These are phyloP conservation scores for Microcos paniculata DNA, from an alignment of 345 rosid species.

Conservation along the genomic window DNA sequence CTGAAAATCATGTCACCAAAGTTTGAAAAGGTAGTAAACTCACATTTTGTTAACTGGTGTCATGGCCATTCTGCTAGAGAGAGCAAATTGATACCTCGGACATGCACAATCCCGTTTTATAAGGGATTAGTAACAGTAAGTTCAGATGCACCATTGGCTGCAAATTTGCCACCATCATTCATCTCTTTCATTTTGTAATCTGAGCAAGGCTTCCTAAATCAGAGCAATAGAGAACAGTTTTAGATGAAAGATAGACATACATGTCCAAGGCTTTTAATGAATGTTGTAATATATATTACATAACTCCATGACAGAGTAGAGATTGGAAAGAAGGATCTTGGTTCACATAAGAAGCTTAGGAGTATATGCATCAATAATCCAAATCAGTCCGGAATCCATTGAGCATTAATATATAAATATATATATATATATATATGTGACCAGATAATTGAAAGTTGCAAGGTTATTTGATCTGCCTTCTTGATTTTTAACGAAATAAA, in stretches of 20 bases:
- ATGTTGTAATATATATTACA: neutral
- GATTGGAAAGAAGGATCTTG: neutral
- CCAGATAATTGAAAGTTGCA: too few species aligned
- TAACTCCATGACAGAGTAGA: neutral
- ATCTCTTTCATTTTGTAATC: constrained; percentile 84
- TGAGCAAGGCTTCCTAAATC: constrained; percentile 81
- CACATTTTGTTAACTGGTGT: neutral
- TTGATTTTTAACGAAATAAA: too few species aligned
- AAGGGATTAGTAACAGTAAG: constrained; percentile 42
- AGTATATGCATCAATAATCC: neutral
- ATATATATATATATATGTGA: too few species aligned
- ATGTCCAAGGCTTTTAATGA: neutral
- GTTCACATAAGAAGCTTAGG: neutral
- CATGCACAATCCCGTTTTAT: constrained; percentile 56
- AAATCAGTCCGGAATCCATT: neutral
- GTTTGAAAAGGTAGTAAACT: constrained; percentile 7
- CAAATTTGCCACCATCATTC: constrained; percentile 80
- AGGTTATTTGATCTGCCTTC: too few species aligned
- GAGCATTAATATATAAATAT: too few species aligned
- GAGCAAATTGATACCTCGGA: constrained; percentile 52
- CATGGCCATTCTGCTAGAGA: neutral
- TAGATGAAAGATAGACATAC: neutral
- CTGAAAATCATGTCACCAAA: constrained; percentile 30
- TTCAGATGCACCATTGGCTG: constrained; percentile 43
- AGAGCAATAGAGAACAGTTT: neutral